Conservation (phyloP, 306 rosid genomes). For the Lithocarpus polystachyus region DNA sequence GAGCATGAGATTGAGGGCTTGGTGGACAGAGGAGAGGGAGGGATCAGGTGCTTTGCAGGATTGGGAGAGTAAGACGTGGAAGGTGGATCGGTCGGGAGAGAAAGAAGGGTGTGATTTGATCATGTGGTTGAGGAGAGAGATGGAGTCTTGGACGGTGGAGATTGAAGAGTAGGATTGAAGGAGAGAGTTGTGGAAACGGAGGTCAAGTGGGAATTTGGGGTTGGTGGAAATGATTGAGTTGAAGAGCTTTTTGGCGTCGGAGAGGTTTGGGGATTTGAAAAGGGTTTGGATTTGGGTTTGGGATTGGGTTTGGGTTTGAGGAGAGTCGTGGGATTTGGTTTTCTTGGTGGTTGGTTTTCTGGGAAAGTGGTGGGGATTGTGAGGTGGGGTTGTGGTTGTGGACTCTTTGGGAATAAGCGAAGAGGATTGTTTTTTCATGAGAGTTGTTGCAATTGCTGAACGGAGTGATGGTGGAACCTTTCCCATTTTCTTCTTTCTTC, state of each 20-base stretch:
- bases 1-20: slow-evolving; percentile 69
- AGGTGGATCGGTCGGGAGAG: slow-evolving; percentile 70
- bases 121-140: slow-evolving; percentile 72
- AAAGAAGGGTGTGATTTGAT: slow-evolving; percentile 47
- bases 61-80: slow-evolving; percentile 58
- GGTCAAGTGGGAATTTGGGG: slow-evolving; percentile 30
- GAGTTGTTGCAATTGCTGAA: slow-evolving; percentile 41
- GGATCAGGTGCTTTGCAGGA: slow-evolving; percentile 43
- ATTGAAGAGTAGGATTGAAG: slow-evolving; percentile 71
- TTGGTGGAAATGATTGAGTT: slow-evolving; percentile 38
- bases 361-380: slow-evolving; percentile 26
- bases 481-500: slow-evolving; percentile 46
- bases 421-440: slow-evolving; percentile 33
- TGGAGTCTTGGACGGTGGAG: slow-evolving; percentile 59
- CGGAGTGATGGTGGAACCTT: slow-evolving; percentile 65
- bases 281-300: neutral
- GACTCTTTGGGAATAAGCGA: slow-evolving; percentile 22
- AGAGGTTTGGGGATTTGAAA: slow-evolving; percentile 63
- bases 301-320: slow-evolving; percentile 4
- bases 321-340: slow-evolving; percentile 19
- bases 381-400: slow-evolving; percentile 22
- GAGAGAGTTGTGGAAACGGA: slow-evolving; percentile 52
- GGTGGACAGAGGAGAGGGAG: slow-evolving; percentile 56
- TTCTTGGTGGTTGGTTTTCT: slow-evolving; percentile 17
- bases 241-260: slow-evolving; percentile 60